These are phyloP conservation scores for Cryphonectria nitschkei DNA, from an alignment of 2,329 filamentous ascomycete species.

Conservation along the genomic window DNA sequence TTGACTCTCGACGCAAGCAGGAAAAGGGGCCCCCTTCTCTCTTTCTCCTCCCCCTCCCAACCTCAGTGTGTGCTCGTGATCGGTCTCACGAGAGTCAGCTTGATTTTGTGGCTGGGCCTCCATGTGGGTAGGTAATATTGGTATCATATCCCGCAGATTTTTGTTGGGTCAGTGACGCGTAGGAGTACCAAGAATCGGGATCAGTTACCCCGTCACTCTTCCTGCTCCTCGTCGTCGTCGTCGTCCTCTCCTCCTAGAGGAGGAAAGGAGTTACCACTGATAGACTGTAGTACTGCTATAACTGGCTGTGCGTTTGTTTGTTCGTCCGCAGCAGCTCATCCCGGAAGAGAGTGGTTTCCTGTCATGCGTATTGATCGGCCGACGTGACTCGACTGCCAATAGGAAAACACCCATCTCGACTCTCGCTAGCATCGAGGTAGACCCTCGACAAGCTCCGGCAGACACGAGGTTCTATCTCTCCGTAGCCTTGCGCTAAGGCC, in stretches of 20 bases:
- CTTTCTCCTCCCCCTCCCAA: background rate
- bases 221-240: background rate
- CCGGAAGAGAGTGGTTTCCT: background rate
- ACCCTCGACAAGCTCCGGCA: background rate
- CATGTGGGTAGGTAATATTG: conserved; percentile 3
- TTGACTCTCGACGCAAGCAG: too few relatives aligned
- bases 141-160: background rate
- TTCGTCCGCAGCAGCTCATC: background rate
- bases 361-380: background rate
- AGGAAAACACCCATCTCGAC: background rate
- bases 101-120: background rate
- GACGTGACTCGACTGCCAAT: background rate
- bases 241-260: background rate
- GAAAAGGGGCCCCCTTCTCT: too few relatives aligned
- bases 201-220: background rate
- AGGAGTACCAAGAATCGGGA: background rate
- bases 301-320: background rate
- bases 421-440: background rate
- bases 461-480: background rate
- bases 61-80: background rate
- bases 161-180: background rate
- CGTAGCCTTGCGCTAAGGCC: background rate
- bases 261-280: background rate
- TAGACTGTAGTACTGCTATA: background rate
- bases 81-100: background rate